Evolutionary conservation across 1,284 basidiomycete genomes (phyloP).

Genomic region (Ustilago xerochloae): DNA sequence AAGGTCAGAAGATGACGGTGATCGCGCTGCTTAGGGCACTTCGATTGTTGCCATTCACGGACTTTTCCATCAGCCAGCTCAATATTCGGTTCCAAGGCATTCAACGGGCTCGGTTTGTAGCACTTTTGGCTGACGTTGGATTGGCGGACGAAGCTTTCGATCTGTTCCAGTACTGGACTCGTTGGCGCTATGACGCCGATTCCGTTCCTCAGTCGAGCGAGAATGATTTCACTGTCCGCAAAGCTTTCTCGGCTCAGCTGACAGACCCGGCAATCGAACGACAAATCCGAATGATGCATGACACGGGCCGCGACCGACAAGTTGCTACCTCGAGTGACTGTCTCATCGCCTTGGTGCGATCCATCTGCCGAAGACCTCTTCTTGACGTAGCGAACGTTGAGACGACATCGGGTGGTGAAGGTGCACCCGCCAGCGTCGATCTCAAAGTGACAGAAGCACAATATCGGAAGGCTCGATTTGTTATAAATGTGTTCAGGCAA

Average conservation of each 20-base stretch:
- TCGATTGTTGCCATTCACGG: constrained; percentile 27
- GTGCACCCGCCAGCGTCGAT: background rate
- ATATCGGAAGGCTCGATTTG: constrained; percentile 29
- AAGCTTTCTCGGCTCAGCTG: background rate
- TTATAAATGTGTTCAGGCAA: constrained; percentile 28
- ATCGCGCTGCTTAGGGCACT: constrained; percentile 23
- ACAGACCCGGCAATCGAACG: constrained; percentile 34
- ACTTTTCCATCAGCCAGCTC: constrained; percentile 15
- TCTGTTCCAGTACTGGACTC: constrained; percentile 38
- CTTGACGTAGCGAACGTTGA: background rate
- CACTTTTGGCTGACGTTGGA: constrained; percentile 20
- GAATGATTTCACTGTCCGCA: background rate
- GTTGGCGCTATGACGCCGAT: constrained; percentile 20
- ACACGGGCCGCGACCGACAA: constrained; percentile 1
- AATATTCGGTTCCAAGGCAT: constrained; percentile 14
- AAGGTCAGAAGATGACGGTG: constrained; percentile 9
- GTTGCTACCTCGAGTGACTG: constrained; percentile 15
- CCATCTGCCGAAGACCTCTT: constrained; percentile 11
- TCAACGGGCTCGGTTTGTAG: constrained; percentile 12
- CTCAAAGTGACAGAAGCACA: too few species aligned
- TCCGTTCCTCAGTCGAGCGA: background rate
- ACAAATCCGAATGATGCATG: constrained; percentile 34
- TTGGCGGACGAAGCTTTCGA: constrained; percentile 29
- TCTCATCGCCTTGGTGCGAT: constrained; percentile 21
- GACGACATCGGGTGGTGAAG: background rate